Evolutionary conservation across 371 early-diverging fungal genomes (phyloP).

Genomic region (Chytridium lagenaria): DNA sequence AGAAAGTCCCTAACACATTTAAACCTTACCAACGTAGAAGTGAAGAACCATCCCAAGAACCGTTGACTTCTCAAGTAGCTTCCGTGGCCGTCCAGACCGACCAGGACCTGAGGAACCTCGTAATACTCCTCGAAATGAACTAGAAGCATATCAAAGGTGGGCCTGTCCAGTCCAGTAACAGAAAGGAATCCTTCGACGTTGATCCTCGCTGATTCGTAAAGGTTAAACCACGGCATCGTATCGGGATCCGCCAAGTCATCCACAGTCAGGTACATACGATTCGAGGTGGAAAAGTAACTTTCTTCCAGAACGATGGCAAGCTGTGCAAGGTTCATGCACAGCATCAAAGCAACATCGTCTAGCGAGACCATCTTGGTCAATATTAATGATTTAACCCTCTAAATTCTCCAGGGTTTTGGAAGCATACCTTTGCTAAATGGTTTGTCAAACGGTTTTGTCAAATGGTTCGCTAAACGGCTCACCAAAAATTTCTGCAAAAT

Average conservation of each 20-base stretch:
- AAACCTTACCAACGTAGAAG: slow-evolving; percentile 14
- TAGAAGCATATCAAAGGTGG: slow-evolving; percentile 20
- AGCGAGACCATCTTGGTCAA: too few relatives aligned
- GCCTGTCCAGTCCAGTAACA: slow-evolving; percentile 4
- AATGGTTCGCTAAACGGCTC: too few relatives aligned
- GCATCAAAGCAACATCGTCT: too few relatives aligned
- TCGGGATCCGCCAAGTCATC: not conserved
- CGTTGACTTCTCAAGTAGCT: not conserved
- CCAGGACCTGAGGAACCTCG: slow-evolving; percentile 18
- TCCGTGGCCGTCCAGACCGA: slow-evolving; percentile 7
- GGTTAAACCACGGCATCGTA: slow-evolving; percentile 11
- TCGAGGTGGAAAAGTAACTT: too few relatives aligned
- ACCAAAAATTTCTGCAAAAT: too few relatives aligned
- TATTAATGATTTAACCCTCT: too few relatives aligned
- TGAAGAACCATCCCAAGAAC: slow-evolving; percentile 20
- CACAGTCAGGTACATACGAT: not conserved
- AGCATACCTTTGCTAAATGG: too few relatives aligned
- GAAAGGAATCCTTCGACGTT: not conserved
- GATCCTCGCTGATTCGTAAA: not conserved
- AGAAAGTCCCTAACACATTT: not conserved
- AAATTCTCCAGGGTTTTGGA: too few relatives aligned
- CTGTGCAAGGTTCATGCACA: too few relatives aligned
- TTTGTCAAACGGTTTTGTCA: too few relatives aligned
- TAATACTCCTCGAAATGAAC: slow-evolving; percentile 15
- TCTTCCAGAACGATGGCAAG: too few relatives aligned